Evolutionary conservation across 176 grass and related monocot species (phyloP), one percentile per base, ranked within the genome.

Genomic region (Leersia perrieri): DNA sequence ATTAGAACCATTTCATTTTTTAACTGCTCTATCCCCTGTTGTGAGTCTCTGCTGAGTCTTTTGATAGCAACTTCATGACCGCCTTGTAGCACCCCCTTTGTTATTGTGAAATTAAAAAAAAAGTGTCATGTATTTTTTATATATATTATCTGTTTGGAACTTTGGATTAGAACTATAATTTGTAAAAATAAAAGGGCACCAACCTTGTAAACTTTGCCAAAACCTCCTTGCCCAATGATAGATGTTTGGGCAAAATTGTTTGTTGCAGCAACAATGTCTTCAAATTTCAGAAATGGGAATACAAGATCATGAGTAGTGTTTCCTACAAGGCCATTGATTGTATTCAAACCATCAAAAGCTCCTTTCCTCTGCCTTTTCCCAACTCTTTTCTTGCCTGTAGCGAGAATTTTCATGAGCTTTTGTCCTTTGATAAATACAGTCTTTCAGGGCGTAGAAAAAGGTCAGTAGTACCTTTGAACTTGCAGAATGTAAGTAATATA

Each of bases 131-230:
- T 51, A n/a, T n/a, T n/a, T n/a, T n/a, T n/a, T n/a, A n/a, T n/a
- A n/a, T n/a, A n/a, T n/a, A n/a, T n/a, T n/a, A n/a, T n/a, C n/a
- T n/a, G n/a, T n/a, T 11, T 10, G 29, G 29, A 32, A 33, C 2
- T 63, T 84, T n/a, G n/a, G n/a, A n/a, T n/a, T n/a, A n/a, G n/a
- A n/a, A n/a, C n/a, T n/a, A n/a, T n/a, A n/a, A n/a, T n/a, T n/a
- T n/a, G n/a, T n/a, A n/a, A n/a, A n/a, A n/a, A n/a, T n/a, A n/a
- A n/a, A n/a, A n/a, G n/a, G n/a, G n/a, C n/a, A n/a, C n/a, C n/a
- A n/a, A 93, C 87, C 91, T 87, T 90, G 68, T 90, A 93, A 55
- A 93, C 91, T 40, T 73, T 83, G 16, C 84, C 91, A 35, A 93
- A 93, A 61, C 91, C 87, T 5, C 87, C 91, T 0, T 85, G 84